phyloP scores from a whole-genome alignment of 2,329 filamentous ascomycete species.

The Neospermospora avenae region DNA sequence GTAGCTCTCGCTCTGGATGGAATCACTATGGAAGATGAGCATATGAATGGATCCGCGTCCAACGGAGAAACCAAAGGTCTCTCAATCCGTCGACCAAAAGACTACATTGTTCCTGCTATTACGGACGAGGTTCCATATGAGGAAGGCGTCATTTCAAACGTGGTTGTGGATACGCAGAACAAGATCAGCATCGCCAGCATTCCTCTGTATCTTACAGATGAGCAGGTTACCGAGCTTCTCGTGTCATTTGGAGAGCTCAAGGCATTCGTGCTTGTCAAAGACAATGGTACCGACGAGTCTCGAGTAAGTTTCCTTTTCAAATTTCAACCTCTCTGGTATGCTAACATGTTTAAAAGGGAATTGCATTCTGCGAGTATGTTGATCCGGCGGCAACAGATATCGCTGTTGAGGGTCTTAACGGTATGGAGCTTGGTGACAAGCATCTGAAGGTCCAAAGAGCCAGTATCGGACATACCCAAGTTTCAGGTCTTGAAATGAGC shows the following conservation, averaged over 20 bases:
- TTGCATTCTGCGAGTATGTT: constrained; percentile 93
- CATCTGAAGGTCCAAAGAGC: constrained; percentile 83
- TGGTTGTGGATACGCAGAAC: constrained; percentile 88
- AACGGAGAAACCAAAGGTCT: constrained; percentile 55
- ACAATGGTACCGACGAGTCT: constrained; percentile 79
- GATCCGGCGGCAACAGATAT: constrained; percentile 75
- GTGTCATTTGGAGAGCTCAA: constrained; percentile 91
- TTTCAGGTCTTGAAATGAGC: constrained; percentile 86
- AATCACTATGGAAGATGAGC: constrained; percentile 77
- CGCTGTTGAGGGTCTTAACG: constrained; percentile 86
- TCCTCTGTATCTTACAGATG: constrained; percentile 81
- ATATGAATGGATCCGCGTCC: constrained; percentile 51
- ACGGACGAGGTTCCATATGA: constrained; percentile 71
- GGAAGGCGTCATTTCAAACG: constrained; percentile 71
- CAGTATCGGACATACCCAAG: constrained; percentile 91
- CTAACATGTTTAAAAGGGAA: constrained; percentile 56
- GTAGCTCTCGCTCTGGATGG: constrained; percentile 88
- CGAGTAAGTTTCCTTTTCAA: constrained; percentile 55
- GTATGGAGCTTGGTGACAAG: constrained; percentile 87
- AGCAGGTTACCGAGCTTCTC: constrained; percentile 87
- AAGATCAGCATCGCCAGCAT: constrained; percentile 94
- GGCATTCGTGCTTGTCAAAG: constrained; percentile 86
- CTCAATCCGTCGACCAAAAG: constrained; percentile 82
- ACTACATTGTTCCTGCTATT: constrained; percentile 88
- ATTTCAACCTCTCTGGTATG: not conserved